These are phyloP conservation scores for Vigna unguiculata DNA, from an alignment of 306 rosid genomes.

Conservation along the genomic window DNA sequence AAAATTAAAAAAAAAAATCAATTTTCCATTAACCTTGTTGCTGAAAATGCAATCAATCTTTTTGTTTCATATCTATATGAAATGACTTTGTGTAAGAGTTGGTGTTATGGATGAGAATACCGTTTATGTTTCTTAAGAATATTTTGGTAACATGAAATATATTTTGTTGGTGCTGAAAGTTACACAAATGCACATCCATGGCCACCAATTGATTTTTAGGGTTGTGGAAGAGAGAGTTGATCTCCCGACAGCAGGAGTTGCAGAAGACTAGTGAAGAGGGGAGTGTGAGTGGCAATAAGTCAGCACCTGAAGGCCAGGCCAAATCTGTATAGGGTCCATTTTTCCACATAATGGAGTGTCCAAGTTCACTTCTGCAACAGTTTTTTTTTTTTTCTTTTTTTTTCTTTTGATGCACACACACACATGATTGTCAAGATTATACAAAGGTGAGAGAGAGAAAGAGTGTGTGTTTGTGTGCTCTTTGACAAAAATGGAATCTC, in stretches of 20 bases:
- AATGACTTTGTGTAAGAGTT: no score
- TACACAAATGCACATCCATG: background rate
- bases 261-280: slow-evolving; percentile 38
- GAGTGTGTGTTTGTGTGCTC: background rate
- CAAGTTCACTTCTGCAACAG: slow-evolving; percentile 36
- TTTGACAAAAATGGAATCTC: slow-evolving; percentile 52
- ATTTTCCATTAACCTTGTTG: no score
- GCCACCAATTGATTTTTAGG: background rate
- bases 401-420: background rate
- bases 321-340: slow-evolving; percentile 44
- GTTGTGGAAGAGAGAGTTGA: background rate
- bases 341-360: slow-evolving; percentile 45
- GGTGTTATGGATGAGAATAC: no score
- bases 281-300: slow-evolving; percentile 50
- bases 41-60: no score
- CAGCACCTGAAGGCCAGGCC: slow-evolving; percentile 34
- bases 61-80: no score
- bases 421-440: slow-evolving; percentile 4
- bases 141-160: no score
- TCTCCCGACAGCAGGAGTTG: slow-evolving; percentile 38
- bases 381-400: no score
- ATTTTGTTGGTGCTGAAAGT: no score
- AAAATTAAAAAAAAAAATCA: no score
- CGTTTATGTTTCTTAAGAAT: no score
- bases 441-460: background rate